Percentiles rank a stretch among this genome's conserved stretches.
These are phyloP conservation scores for Cytospora mali DNA, from an alignment of 2,329 filamentous ascomycete species.

Conservation along the genomic window DNA sequence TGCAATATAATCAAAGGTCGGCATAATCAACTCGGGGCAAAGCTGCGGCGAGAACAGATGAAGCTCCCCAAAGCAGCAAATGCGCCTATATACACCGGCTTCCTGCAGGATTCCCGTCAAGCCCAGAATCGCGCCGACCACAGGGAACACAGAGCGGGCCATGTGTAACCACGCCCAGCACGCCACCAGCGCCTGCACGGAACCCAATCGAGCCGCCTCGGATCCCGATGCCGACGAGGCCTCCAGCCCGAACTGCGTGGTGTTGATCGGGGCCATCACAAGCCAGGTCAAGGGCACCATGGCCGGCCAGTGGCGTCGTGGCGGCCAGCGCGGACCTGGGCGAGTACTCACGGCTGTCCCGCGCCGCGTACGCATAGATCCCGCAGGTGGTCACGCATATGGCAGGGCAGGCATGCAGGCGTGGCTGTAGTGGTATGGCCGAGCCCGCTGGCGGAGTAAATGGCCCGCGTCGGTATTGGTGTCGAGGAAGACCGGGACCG, in stretches of 20 bases:
- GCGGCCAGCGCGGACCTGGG: too few relatives aligned
- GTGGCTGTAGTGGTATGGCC: constrained; percentile 40
- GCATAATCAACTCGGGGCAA: too few relatives aligned
- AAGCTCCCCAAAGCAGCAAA: too few relatives aligned
- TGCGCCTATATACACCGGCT: not conserved
- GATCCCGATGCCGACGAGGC: constrained; percentile 12
- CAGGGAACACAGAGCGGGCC: constrained; percentile 30
- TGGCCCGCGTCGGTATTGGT: constrained; percentile 33
- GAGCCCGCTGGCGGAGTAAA: constrained; percentile 36
- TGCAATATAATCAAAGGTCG: too few relatives aligned
- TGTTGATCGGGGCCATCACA: constrained; percentile 40
- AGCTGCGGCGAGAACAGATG: too few relatives aligned
- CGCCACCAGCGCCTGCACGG: constrained; percentile 31
- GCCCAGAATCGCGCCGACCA: constrained; percentile 29
- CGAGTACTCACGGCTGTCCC: too few relatives aligned
- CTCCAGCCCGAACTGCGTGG: constrained; percentile 34
- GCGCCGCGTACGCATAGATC: constrained; percentile 33
- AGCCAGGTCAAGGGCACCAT: constrained; percentile 43
- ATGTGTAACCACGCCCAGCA: constrained; percentile 37
- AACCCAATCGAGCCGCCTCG: constrained; percentile 15
- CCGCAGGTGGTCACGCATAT: constrained; percentile 32
- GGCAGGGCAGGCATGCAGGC: constrained; percentile 34
- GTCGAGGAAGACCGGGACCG: constrained; percentile 38
- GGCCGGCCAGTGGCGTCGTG: constrained; percentile 34
- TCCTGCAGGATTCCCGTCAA: constrained; percentile 3